Evolutionary conservation across 2,329 filamentous ascomycete genomes (phyloP), one percentile per base, ranked within the genome.

Genomic region (Thielaviopsis cerberus): DNA sequence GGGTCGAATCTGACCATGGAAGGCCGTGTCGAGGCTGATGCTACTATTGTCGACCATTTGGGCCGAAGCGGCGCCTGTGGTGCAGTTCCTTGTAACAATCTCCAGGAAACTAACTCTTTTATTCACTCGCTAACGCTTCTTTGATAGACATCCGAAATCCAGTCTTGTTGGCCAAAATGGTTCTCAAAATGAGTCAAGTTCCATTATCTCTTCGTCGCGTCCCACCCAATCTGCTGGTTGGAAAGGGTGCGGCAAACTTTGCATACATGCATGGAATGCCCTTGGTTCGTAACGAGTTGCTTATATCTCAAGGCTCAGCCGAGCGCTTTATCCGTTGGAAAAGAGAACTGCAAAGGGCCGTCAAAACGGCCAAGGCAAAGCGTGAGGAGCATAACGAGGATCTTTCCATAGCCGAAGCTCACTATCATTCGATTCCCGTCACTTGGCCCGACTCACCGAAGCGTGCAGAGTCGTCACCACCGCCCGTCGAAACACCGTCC

Each of bases 1-100:
- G 92, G 94, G 53, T 98, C 92, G 71, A 98, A 98, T 65, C 74
- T 98, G 24, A 84, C 88, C 51, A 86, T 94, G 62, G 85, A 96
- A 64, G 92, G 92, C 1, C 80, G 82, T 1, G 92, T 97, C 13
- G 92, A 98, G 69, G 94, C 90, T 64, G 92, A 98, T 73, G 92
- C 92, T 58, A 90, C 88, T 0, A 80, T 98, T 57, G 86, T 98
- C 48, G 90, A 98, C 66, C 86, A 97, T 67, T 74, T 84, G 55
- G 92, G 94, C 50, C 82, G 89, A 63, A 97, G 91, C 68, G 92
- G 92, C 63, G 92, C 89, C 50, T 94, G 88, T 63, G 94, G 92
- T 63, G 91, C 92, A 51, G 88, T 92, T 51, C 80, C 88, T 62
- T 86, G 91, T 77, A 34, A 10, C 51, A 3, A 24, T 22, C 11